Base-by-base conservation (phyloP, 2,329 filamentous ascomycete genomes). In the Pseudogymnoascus sp. region DNA sequence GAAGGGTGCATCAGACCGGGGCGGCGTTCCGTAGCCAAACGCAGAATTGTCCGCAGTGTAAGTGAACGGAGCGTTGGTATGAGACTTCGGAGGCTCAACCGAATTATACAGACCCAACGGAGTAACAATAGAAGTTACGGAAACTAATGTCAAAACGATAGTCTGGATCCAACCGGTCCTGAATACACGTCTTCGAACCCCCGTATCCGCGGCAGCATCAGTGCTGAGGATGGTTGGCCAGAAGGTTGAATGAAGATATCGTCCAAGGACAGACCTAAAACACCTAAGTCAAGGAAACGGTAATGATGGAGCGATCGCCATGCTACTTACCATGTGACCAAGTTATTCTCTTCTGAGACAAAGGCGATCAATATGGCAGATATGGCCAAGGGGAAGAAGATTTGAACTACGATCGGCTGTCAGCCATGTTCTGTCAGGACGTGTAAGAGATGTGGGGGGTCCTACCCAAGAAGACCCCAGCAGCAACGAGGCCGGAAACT, bases 21-120 rank as follows among this genome's bases (percentile, higher is more conserved):
- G 65, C 0, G 74, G 73, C 2, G 77, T 80, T 15, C 75, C 77
- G 18, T 68, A 65, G 0, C 74, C 73, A 63, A 78, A 76, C 0
- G 75, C 66, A 5, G 74, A 73, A 0, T 61, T 59, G 58, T 79
- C 78, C 8, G 63, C 58, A 3, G 72, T 62, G 60, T 80, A 79
- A 18, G 69, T 29, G 62, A 80, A 80, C 6, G 67, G 31, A 0
- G 67, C 55, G 0, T 64, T 25, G 1, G 65, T 61, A 8, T 66
- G 63, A 4, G 37, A 40, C 1, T 68, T 62, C 0, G 60, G 60
- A 0, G 68, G 68, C 1, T 69, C 69, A 35, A 78, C 65, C 4
- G 70, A 67, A n/a, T 80, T 74, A 55, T 76, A 76, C 0, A 81
- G 69, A 1, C 78, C 78, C 4, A 80, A 68, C 0, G 78, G 78